Base-by-base conservation (phyloP, 2,329 filamentous ascomycete genomes). In the Neopestalotiopsis rosae region DNA sequence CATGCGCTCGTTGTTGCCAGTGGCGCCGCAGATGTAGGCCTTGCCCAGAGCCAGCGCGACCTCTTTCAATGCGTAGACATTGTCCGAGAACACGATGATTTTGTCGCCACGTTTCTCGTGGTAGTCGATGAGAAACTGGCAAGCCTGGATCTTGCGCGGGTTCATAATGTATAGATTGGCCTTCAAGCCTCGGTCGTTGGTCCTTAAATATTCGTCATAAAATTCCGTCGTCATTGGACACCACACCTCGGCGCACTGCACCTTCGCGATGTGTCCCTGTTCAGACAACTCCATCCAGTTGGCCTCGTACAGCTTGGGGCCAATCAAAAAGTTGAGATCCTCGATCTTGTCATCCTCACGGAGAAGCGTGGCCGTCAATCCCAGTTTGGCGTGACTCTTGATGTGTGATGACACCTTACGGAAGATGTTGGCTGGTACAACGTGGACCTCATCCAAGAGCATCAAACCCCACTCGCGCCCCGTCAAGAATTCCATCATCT, bases 221-320 rank as follows among this genome's bases (percentile, higher is more conserved):
- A 99, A 99, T 75, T 99, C 96, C 0, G 95, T 96, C 0, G 96
- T 97, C 96, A 99, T 99, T 2, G 95, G 94, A 77, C 96, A 99
- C 96, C 96, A 99, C 6, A 99, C 96, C 81, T 99, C 96, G 14
- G 96, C 96, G 80, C 96, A 99, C 80, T 99, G 96, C 1, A 99
- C 96, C 74, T 94, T 92, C 45, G 96, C 96, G 79, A 99, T 99
- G 78, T 98, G 95, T 0, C 96, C 96, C 81, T 98, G 94, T 76
- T 98, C 94, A 1, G 95, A 96, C 56, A 99, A 88, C 80, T 99
- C 96, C 91, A 98, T 97, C 96, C 96, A 99, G 79, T 99, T 99
- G 34, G 96, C 96, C 81, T 99, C 96, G 78, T 97, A 99, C 0
- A 99, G 86, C 80, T 99, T 99, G 0, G 96, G 96, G 0, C 96